Evolutionary conservation across 805 yeast genomes (phyloP), one percentile per base, ranked within the genome.

Genomic region (Schwanniomyces polymorphus): DNA sequence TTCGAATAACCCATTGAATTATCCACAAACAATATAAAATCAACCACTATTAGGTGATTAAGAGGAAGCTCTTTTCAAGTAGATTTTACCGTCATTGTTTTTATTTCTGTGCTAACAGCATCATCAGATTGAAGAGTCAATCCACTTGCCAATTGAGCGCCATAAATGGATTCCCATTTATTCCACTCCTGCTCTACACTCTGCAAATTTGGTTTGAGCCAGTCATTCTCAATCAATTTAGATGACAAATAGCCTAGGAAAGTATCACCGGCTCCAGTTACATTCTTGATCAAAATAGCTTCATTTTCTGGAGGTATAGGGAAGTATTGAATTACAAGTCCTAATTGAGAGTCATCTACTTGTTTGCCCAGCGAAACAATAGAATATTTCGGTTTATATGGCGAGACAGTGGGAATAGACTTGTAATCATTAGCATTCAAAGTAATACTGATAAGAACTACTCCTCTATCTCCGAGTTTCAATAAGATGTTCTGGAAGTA

Each of bases 261-360:
- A 0, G 94, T 76, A 63, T 90, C 97, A 9, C 97, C 97, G 0
- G 96, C 96, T 2, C 97, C 97, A 8, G 92, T 88, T 27, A 87
- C 96, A 54, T 84, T 88, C 26, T 65, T 66, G 10, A 86, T 74
- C 0, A 63, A 58, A 2, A 70, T 59, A 18, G 56, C 44, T 18
- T 53, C 46, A 37, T 64, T 66, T 48, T 64, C 67, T 23, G 40
- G 14, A 0, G 78, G 72, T 2, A 77, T 65, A 0, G 79, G 76
- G 60, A 76, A 85, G 59, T 86, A 85, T 55, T 87, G 88, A 17
- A 88, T 68, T 7, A 82, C 68, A 4, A 86, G 73, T 4, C 90
- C 90, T 43, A 76, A 48, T 12, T 55, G 57, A 12, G 45, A 40
- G n/a, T 47, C 53, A 11, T 48, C 55, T 12, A 27, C 29, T 8